Evolutionary conservation across 179 eudicot species (phyloP).

Genomic region (Beta corolliflora): DNA sequence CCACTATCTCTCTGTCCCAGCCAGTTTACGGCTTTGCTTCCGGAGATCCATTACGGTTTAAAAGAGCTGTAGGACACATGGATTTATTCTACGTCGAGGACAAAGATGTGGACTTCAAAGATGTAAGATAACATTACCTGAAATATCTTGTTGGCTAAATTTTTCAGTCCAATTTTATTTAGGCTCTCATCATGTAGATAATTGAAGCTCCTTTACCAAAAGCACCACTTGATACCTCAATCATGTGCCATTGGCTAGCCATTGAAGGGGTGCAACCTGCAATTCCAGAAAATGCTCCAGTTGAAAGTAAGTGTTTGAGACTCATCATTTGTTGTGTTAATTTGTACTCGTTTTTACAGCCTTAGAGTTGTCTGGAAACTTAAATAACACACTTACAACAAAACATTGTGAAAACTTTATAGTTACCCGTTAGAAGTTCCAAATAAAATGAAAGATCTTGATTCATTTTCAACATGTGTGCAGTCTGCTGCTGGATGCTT

Average conservation of each 20-base stretch:
- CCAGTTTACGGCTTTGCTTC: conserved; percentile 92
- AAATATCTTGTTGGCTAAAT: neutral
- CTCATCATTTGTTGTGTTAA: neutral
- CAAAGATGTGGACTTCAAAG: conserved; percentile 87
- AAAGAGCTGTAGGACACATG: conserved; percentile 79
- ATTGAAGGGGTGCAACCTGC: conserved; percentile 97
- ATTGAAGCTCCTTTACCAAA: conserved; percentile 94
- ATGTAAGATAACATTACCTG: conserved; percentile 48
- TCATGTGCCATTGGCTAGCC: conserved; percentile 89
- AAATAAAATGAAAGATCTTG: neutral
- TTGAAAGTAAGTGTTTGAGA: conserved; percentile 52
- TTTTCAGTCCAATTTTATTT: neutral
- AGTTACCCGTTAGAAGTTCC: too few species aligned
- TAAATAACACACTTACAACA: neutral
- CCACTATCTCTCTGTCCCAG: conserved; percentile 37
- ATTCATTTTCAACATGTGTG: neutral
- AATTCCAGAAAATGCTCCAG: conserved; percentile 85
- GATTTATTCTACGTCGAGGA: conserved; percentile 86
- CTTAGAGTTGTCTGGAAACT: neutral
- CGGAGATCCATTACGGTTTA: conserved; percentile 74
- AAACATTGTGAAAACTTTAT: neutral
- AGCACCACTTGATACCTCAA: conserved; percentile 82
- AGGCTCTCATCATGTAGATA: conserved; percentile 46
- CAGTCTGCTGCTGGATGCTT: neutral
- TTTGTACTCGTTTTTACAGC: too few species aligned